phyloP scores from a whole-genome alignment of 306 rosid genomes.

The Begonia masoniana region DNA sequence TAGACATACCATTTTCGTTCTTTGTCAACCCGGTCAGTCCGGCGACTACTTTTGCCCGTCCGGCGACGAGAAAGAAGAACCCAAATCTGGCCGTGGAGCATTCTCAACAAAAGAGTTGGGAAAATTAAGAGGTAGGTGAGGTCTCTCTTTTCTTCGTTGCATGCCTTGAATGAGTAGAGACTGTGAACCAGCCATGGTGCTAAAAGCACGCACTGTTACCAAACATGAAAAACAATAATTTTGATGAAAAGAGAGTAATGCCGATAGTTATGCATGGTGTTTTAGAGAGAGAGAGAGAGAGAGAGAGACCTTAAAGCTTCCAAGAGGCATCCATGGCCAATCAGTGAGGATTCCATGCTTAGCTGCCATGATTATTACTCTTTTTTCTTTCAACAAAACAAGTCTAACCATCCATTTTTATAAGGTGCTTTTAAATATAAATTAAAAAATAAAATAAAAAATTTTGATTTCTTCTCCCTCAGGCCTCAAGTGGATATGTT shows the following conservation, averaged over 20 bases:
- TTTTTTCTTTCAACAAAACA: too few species aligned
- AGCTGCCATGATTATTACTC: conserved; percentile 20
- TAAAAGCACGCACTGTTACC: conserved; percentile 9
- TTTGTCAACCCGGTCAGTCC: conserved; percentile 20
- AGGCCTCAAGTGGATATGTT: too few species aligned
- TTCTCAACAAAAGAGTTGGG: conserved; percentile 14
- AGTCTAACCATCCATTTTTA: too few species aligned
- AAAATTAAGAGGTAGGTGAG: conserved; percentile 1
- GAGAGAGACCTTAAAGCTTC: conserved; percentile 30
- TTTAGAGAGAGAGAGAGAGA: background rate
- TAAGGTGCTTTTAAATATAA: too few species aligned
- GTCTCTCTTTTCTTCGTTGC: conserved; percentile 12
- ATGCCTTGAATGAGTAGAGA: conserved; percentile 10
- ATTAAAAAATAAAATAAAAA: too few species aligned
- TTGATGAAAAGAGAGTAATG: too few species aligned
- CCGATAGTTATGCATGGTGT: too few species aligned
- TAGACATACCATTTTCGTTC: conserved; percentile 20
- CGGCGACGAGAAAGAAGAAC: conserved; percentile 16
- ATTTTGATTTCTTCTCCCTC: too few species aligned
- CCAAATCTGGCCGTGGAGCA: conserved; percentile 25
- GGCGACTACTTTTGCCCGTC: conserved; percentile 10
- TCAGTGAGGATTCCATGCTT: conserved; percentile 39
- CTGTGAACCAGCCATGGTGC: conserved; percentile 19
- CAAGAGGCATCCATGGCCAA: conserved; percentile 47
- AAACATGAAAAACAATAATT: background rate